Evolutionary conservation across 768 basidiomycete species (phyloP).

Genomic region (Hortiboletus campestris): DNA sequence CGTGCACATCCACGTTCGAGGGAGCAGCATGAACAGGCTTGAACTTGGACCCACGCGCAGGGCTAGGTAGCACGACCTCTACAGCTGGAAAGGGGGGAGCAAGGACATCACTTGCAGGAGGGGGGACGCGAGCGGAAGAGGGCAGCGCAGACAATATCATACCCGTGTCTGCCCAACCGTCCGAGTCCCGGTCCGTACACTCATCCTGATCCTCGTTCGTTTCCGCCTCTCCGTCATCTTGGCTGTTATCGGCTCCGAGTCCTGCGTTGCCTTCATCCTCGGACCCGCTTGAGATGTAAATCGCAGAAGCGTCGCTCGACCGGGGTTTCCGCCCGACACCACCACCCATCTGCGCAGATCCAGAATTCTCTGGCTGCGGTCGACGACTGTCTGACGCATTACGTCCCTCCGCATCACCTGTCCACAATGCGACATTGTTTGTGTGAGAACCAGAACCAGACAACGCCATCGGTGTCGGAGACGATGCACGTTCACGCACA

Average conservation of each 20-base stretch:
- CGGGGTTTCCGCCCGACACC: slow-evolving; percentile 1
- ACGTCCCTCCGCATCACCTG: neutral
- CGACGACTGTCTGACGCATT: neutral
- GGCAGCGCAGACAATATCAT: slow-evolving; percentile 30
- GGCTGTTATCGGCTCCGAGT: neutral
- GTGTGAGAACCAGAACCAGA: neutral
- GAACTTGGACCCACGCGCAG: slow-evolving; percentile 17
- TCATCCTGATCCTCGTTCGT: neutral
- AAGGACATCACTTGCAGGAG: neutral
- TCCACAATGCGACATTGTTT: neutral
- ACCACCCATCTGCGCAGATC: neutral
- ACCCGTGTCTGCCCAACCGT: slow-evolving; percentile 17
- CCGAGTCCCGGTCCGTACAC: slow-evolving; percentile 1
- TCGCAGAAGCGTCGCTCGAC: slow-evolving; percentile 14
- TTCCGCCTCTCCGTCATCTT: neutral
- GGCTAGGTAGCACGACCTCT: neutral
- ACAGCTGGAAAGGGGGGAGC: neutral
- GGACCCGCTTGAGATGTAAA: slow-evolving; percentile 29
- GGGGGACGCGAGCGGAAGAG: neutral
- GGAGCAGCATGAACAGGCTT: slow-evolving; percentile 7
- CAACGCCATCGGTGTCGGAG: slow-evolving; percentile 10
- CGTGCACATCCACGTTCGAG: neutral
- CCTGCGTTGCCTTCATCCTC: slow-evolving; percentile 16
- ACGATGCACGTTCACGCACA: slow-evolving; percentile 1
- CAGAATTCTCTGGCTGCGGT: neutral